These are phyloP conservation scores for Hemileccinum impolitum DNA, from an alignment of 768 basidiomycete genomes.

Conservation along the genomic window DNA sequence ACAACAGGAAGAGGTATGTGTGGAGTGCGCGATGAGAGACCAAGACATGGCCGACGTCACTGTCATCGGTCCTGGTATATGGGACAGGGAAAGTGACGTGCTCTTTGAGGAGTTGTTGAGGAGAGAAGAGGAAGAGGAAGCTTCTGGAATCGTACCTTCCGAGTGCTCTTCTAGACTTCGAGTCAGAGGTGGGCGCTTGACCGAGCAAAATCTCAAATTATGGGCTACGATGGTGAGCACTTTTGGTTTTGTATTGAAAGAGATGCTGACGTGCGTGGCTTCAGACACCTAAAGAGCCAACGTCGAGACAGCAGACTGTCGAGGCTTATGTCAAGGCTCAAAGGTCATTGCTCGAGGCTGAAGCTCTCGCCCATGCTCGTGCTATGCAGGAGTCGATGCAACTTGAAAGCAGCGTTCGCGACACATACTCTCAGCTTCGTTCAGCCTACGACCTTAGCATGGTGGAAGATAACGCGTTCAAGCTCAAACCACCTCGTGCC, in stretches of 20 bases:
- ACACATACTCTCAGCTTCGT: constrained; percentile 74
- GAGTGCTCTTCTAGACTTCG: constrained; percentile 59
- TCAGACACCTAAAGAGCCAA: constrained; percentile 89
- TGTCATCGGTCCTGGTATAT: constrained; percentile 80
- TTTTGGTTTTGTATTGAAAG: not conserved
- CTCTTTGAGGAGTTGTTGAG: constrained; percentile 72
- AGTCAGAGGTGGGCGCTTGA: constrained; percentile 63
- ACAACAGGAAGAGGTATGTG: constrained; percentile 78
- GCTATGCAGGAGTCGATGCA: constrained; percentile 76
- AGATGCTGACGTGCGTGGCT: constrained; percentile 6
- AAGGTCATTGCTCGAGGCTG: constrained; percentile 74
- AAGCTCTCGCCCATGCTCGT: constrained; percentile 72
- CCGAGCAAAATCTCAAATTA: constrained; percentile 75
- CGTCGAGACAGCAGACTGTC: constrained; percentile 79
- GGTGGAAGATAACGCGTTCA: constrained; percentile 58
- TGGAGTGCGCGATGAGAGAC: constrained; percentile 98
- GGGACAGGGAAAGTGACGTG: constrained; percentile 89
- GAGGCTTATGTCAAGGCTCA: constrained; percentile 82
- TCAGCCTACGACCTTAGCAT: constrained; percentile 67
- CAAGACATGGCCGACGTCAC: constrained; percentile 96
- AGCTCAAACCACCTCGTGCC: constrained; percentile 62
- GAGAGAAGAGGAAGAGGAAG: constrained; percentile 70
- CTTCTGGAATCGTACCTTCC: constrained; percentile 41
- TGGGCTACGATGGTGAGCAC: constrained; percentile 72
- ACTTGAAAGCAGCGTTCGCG: constrained; percentile 73